phyloP scores from a whole-genome alignment of 169 alveolate species.

The Babesia divergens region DNA sequence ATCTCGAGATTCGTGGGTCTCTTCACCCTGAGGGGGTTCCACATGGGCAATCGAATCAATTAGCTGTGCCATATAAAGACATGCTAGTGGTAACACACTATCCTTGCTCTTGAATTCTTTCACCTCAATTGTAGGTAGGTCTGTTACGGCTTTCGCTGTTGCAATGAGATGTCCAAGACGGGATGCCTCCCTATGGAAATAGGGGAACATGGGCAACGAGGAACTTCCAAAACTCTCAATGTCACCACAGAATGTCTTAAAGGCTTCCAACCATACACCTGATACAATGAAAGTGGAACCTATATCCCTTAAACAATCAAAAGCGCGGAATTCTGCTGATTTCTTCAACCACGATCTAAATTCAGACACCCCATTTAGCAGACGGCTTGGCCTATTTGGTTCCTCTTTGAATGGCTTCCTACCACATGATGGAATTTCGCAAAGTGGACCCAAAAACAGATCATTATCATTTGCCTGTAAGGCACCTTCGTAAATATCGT shows the following conservation, averaged over 20 bases:
- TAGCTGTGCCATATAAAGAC: conserved; percentile 28
- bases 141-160: background rate
- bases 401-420: background rate
- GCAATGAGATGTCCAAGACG: background rate
- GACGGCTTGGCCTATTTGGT: background rate
- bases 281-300: background rate
- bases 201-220: background rate
- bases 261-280: background rate
- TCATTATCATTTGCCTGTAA: conserved; percentile 6
- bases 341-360: conserved; percentile 6
- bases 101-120: background rate
- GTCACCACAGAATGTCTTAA: background rate
- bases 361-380: background rate
- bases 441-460: background rate
- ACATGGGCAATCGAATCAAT: conserved; percentile 16
- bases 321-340: background rate
- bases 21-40: conserved; percentile 29
- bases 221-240: background rate
- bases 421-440: background rate
- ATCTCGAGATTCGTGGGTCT: background rate
- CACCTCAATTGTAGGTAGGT: background rate
- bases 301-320: background rate
- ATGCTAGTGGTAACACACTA: conserved; percentile 4
- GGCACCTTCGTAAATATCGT: conserved; percentile 16
- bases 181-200: background rate